Evolutionary conservation across 768 basidiomycete genomes (phyloP), one percentile per base, ranked within the genome.

Genomic region (Kwoniella dendrophila): DNA sequence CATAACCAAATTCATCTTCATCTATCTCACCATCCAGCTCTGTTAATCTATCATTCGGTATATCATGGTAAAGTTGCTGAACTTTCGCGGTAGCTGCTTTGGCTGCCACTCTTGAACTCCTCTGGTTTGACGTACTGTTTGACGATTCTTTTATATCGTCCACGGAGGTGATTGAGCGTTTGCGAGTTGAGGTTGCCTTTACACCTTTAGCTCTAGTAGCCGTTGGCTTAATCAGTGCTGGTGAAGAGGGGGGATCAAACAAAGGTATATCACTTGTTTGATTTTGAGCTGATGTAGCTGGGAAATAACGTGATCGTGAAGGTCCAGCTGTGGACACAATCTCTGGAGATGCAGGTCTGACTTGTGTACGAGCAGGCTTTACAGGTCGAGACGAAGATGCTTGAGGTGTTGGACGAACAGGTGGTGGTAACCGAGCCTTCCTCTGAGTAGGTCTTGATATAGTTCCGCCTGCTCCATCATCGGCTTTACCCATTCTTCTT

Each of bases 401-500:
- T 3, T 11, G 2, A 16, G 34, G 38, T 55, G 16, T 55, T 26
- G 57, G 57, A 34, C 57, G 34, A n/a, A 60, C 40, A n/a, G 58
- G 38, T 30, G 36, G 48, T 22, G 58, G 49, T 26, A 32, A 32
- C 22, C 34, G 32, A 32, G 33, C n/a, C n/a, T 24, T 36, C 45
- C 59, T 27, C 6, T 30, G 57, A 43, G 57, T 34, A 22, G 57
- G 34, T n/a, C 27, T 32, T n/a, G 34, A 50, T 26, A 26, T 29
- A 16, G 33, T 8, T 1, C n/a, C 30, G 14, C 5, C 10, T 5
- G 4, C 16, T 11, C 29, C 38, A 18, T 27, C 27, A 24, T 58
- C 53, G 5, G 26, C 44, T 84, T 74, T 77, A 90, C 92, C 90
- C 73, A 92, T 78, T 57, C 90, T 84, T 40, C 77, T 71, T 48